A percentile compares a stretch with the other conserved stretches of the same genome.
These are phyloP conservation scores for Verbena officinalis DNA, from an alignment of 257 asterid genomes.

Conservation along the genomic window DNA sequence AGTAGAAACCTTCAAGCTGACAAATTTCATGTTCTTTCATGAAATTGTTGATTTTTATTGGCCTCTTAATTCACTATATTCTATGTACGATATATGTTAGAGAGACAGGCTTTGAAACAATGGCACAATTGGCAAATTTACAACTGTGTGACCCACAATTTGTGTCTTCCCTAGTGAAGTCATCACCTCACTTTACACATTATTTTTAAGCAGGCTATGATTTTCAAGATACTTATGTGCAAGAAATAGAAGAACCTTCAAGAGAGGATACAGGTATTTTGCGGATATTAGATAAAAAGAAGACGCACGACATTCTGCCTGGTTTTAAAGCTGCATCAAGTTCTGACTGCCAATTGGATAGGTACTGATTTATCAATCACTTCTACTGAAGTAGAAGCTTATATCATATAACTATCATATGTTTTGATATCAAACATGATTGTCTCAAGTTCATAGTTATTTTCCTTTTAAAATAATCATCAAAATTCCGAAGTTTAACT, in stretches of 20 bases:
- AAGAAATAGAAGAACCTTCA: conserved; percentile 88
- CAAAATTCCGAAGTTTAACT: neutral
- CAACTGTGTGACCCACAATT: conserved; percentile 10
- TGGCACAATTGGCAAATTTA: neutral
- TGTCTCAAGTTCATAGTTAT: no score
- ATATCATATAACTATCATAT: neutral
- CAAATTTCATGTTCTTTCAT: no score
- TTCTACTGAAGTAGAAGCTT: conserved; percentile 16
- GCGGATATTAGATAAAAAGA: conserved; percentile 61
- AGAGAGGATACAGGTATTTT: conserved; percentile 48
- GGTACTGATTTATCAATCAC: conserved; percentile 50
- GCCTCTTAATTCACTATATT: neutral
- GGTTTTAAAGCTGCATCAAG: conserved; percentile 80
- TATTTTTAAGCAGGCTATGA: conserved; percentile 64
- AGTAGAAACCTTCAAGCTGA: neutral
- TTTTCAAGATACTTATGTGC: conserved; percentile 71
- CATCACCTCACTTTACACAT: neutral
- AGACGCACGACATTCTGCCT: conserved; percentile 59
- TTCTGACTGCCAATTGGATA: conserved; percentile 61
- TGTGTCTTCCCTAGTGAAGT: conserved; percentile 1
- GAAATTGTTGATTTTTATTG: neutral
- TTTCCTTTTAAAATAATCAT: neutral
- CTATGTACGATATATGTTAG: neutral
- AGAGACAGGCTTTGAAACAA: neutral
- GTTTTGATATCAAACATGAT: no score